Conservation (phyloP, 2,329 filamentous ascomycete species). For the Diaporthe velutina region DNA sequence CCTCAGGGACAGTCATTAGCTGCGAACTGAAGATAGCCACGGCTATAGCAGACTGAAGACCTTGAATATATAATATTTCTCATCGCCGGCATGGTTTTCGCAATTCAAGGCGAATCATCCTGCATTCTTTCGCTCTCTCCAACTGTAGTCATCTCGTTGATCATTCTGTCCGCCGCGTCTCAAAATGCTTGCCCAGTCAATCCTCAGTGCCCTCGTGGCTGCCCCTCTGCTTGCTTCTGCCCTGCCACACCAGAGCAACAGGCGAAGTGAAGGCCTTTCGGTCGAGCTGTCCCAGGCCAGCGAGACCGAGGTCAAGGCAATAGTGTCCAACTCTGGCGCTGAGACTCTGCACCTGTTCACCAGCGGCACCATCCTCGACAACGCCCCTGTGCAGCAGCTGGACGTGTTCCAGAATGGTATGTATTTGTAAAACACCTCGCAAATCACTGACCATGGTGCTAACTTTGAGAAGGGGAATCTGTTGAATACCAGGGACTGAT, state of each 20-base stretch:
- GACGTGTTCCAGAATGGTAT: conserved; percentile 26
- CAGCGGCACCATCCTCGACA: conserved; percentile 30
- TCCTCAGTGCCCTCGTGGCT: conserved; percentile 23
- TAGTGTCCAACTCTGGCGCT: conserved; percentile 25
- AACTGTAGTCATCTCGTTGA: background rate
- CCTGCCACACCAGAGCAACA: conserved; percentile 28
- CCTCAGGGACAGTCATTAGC: background rate
- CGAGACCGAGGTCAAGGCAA: conserved; percentile 20
- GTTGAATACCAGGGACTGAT: conserved; percentile 23
- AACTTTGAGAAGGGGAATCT: background rate
- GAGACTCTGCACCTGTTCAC: conserved; percentile 27
- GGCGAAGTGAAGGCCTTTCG: background rate
- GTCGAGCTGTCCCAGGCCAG: conserved; percentile 26
- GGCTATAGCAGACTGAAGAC: background rate
- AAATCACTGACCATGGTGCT: background rate
- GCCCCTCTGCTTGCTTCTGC: conserved; percentile 18
- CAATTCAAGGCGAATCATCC: accelerated
- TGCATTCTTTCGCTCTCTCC: too few relatives aligned
- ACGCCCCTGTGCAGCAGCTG: conserved; percentile 23
- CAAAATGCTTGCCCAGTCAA: conserved; percentile 11
- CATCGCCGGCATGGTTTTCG: background rate
- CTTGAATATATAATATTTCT: background rate
- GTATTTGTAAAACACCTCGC: too few relatives aligned
- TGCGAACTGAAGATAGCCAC: background rate
- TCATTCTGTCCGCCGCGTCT: background rate